Conservation (phyloP, 192 early-diverging fungal genomes). For the Backusella liffmaniae region DNA sequence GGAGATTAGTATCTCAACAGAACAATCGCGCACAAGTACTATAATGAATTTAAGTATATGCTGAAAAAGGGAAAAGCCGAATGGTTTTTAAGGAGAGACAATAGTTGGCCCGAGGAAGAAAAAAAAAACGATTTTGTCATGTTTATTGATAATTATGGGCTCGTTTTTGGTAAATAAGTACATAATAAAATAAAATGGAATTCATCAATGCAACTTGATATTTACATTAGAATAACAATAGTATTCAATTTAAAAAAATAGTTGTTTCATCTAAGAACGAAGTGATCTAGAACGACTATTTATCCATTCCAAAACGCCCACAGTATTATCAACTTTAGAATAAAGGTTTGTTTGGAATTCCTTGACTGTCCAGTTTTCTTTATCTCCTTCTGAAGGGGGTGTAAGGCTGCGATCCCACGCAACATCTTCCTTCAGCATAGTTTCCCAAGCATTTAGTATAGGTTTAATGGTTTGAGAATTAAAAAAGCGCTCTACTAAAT, state of each 20-base stretch:
- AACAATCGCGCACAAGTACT: neutral
- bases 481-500: constrained; percentile 36
- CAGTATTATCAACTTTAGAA: constrained; percentile 3
- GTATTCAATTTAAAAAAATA: too few relatives aligned
- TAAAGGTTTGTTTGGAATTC: constrained; percentile 21
- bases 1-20: neutral
- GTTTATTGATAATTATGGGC: too few relatives aligned
- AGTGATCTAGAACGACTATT: constrained; percentile 11
- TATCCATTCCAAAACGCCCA: constrained; percentile 24
- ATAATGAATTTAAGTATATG: neutral
- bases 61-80: neutral
- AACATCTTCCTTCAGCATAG: constrained; percentile 40
- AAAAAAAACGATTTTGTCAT: too few relatives aligned
- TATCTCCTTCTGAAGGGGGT: constrained; percentile 15
- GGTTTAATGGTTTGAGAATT: constrained; percentile 37
- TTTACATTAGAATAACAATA: neutral
- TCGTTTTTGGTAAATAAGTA: neutral
- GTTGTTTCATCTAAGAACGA: neutral
- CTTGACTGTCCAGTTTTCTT: constrained; percentile 11
- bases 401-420: constrained; percentile 35
- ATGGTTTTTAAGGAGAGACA: neutral
- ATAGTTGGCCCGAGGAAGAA: neutral
- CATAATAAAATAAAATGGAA: too few relatives aligned
- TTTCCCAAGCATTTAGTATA: constrained; percentile 29
- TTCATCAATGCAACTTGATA: neutral